phyloP scores from a whole-genome alignment of 441 rosid species.

The Mallotus japonicus region DNA sequence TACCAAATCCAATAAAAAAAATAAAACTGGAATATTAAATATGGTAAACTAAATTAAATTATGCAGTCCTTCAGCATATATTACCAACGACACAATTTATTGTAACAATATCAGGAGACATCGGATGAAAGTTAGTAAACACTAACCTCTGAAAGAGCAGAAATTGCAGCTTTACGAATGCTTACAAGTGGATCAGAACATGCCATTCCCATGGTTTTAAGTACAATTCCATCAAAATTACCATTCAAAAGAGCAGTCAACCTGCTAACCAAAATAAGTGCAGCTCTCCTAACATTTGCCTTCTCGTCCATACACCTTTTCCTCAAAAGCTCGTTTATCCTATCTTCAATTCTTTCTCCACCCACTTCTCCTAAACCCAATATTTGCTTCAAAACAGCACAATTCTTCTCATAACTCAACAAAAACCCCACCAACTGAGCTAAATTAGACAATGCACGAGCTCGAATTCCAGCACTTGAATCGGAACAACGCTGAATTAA shows the following conservation, averaged over 20 bases:
- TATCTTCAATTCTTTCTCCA: constrained; percentile 28
- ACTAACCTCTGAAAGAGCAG: constrained; percentile 90
- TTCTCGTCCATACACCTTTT: constrained; percentile 88
- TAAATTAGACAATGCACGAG: constrained; percentile 76
- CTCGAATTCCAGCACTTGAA: constrained; percentile 52
- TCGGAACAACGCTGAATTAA: constrained; percentile 75
- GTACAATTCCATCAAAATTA: constrained; percentile 60
- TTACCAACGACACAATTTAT: not conserved
- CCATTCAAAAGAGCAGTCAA: constrained; percentile 62
- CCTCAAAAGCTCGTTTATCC: constrained; percentile 59
- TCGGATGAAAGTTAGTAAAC: constrained; percentile 12
- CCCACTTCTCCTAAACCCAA: constrained; percentile 40
- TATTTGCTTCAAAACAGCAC: constrained; percentile 47
- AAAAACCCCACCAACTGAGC: constrained; percentile 74
- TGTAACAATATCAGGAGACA: constrained; percentile 11
- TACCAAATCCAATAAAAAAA: constrained; percentile 18
- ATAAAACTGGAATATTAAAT: not conserved
- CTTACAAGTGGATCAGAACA: constrained; percentile 94
- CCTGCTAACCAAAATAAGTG: constrained; percentile 70
- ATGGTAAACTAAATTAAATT: not conserved
- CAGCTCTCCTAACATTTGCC: constrained; percentile 80
- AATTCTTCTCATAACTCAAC: constrained; percentile 42
- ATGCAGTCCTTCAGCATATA: not conserved
- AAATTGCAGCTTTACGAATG: constrained; percentile 83
- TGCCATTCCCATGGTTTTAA: constrained; percentile 79